phyloP scores from a whole-genome alignment of 495 filamentous ascomycete species.

The Neurospora tetraspora region DNA sequence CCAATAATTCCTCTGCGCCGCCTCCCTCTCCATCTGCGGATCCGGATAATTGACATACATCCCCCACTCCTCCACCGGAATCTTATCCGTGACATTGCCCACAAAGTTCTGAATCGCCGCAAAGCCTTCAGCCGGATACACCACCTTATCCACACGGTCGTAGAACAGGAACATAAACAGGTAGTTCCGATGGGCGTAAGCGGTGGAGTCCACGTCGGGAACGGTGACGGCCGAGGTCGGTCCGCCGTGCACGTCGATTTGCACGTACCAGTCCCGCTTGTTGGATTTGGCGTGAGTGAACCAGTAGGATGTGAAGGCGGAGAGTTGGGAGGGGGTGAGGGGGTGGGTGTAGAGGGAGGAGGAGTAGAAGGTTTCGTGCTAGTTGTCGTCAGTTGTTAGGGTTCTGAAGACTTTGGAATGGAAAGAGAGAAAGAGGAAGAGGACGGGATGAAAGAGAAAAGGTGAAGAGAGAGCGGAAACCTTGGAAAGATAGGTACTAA shows the following conservation, averaged over 20 bases:
- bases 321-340: constrained; percentile 25
- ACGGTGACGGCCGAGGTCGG: constrained; percentile 28
- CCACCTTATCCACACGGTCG: constrained; percentile 25
- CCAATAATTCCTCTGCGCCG: constrained; percentile 41
- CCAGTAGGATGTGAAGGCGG: constrained; percentile 33
- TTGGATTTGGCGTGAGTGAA: constrained; percentile 31
- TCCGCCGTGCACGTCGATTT: constrained; percentile 37
- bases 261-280: constrained; percentile 35
- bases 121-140: constrained; percentile 22
- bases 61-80: constrained; percentile 24
- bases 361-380: constrained; percentile 40
- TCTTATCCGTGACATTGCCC: constrained; percentile 20
- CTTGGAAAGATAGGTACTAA: too few species aligned
- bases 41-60: constrained; percentile 41
- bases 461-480: neutral
- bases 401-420: constrained; percentile 12
- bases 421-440: constrained; percentile 15
- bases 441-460: neutral
- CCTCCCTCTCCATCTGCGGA: constrained; percentile 24
- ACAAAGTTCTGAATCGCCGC: constrained; percentile 29
- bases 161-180: constrained; percentile 36
- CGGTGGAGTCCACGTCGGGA: constrained; percentile 16
- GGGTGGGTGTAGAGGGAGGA: constrained; percentile 27
- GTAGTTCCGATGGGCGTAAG: constrained; percentile 37
- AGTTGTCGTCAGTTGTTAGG: neutral